Percentiles rank a stretch among this genome's conserved stretches.
These are phyloP conservation scores for Thalia dealbata DNA, from an alignment of 176 grass and related monocot genomes.

Conservation along the genomic window DNA sequence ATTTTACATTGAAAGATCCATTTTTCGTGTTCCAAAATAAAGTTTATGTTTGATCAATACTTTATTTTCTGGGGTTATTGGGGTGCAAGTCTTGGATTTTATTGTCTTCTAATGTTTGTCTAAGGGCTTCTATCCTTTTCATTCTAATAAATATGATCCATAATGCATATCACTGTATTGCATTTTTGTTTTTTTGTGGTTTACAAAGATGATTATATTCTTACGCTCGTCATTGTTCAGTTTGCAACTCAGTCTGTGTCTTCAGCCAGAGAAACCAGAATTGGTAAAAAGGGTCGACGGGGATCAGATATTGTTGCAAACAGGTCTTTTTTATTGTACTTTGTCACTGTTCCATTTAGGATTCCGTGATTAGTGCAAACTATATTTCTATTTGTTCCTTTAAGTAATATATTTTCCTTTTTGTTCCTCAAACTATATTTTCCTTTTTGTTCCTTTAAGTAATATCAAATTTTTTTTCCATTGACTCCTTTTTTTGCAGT, in stretches of 20 bases:
- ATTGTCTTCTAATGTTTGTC: no score
- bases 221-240: conserved; percentile 17
- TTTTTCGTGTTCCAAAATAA: no score
- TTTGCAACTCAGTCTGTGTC: conserved; percentile 88
- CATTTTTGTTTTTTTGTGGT: neutral
- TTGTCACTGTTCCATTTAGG: conserved; percentile 7
- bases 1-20: no score
- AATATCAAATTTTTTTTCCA: neutral
- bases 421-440: neutral
- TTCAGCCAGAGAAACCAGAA: conserved; percentile 68
- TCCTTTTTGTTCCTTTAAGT: neutral
- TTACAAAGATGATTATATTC: neutral
- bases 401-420: neutral
- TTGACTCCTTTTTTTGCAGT: conserved; percentile 32
- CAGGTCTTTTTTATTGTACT: conserved; percentile 32
- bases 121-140: no score
- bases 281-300: conserved; percentile 76
- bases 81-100: no score
- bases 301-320: conserved; percentile 54
- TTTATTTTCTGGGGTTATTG: no score
- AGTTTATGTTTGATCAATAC: no score
- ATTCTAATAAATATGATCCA: no score
- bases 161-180: no score
- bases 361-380: neutral
- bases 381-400: neutral